Base-by-base conservation (phyloP, 2,329 filamentous ascomycete genomes). In the Diplodia corticola region DNA sequence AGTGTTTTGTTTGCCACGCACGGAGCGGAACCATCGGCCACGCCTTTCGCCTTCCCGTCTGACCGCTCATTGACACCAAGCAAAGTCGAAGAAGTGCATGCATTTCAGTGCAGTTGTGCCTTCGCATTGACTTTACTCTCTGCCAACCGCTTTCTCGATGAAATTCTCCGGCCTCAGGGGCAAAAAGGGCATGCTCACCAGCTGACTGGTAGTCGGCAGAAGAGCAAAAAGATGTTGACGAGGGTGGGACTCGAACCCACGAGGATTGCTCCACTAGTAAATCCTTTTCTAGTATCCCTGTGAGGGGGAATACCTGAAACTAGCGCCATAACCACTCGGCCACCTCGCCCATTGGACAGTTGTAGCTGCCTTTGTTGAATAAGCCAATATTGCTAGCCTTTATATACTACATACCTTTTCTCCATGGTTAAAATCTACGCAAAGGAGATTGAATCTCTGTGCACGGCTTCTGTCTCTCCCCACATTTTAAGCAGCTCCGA, bases 241-340 rank as follows among this genome's bases (percentile, higher is more conserved):
- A 63, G 60, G 60, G 60, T 63, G 60, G 60, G 60, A 63, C 60
- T 63, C 60, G 60, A 63, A 63, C 60, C 60, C 60, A 63, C 60
- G 60, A 63, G 60, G 49, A 53, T 63, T 63, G 46, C 60, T 53
- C 49, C 60, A 63, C 60, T 63, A 63, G 60, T 63, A 63, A 22
- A 63, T 51, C 60, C 49, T 33, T 22, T 63, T 63, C 49, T 22
- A 17, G 5, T 40, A 20, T 53, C 60, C 12, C 33, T 35, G 9
- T 13, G 24, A 5, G 4, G 4, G 20, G 53, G 60, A 63, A 28
- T 22, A 40, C 60, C 60, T 63, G 60, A 63, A 63, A 63, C 60
- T 63, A 63, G 60, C 60, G 60, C 60, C 60, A 63, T 63, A 63
- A 63, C 60, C 60, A 63, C 60, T 63, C 60, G 60, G 60, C 60